Evolutionary conservation across 192 early-diverging fungal genomes (phyloP).

Genomic region (Coemansia sp.): DNA sequence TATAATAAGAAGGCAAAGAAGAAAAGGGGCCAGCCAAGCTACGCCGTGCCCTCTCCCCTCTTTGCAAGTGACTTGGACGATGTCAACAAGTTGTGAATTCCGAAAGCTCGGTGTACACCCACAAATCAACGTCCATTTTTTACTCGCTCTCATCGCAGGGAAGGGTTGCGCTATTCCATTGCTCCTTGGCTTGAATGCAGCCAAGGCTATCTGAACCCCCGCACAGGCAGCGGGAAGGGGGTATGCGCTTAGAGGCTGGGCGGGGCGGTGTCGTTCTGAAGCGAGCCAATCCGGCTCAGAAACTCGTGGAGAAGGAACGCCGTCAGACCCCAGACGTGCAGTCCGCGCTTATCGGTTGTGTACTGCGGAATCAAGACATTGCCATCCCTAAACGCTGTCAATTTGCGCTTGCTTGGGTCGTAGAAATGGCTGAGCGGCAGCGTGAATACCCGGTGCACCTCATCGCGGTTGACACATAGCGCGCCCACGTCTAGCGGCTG

Average conservation of each 20-base stretch:
- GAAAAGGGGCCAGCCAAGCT: background rate
- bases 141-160: too few species aligned
- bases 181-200: background rate
- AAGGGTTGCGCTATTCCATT: too few species aligned
- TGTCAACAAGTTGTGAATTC: background rate
- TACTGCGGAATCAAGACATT: constrained; percentile 61
- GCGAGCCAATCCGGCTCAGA: constrained; percentile 19
- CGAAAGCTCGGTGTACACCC: background rate
- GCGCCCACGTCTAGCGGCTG: constrained; percentile 42
- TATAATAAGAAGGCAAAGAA: constrained; percentile 5
- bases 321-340: constrained; percentile 78
- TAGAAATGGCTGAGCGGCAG: constrained; percentile 67
- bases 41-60: background rate
- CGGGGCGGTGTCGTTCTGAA: constrained; percentile 6
- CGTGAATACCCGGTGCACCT: constrained; percentile 69
- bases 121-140: too few species aligned
- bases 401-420: constrained; percentile 36
- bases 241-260: background rate
- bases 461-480: constrained; percentile 59
- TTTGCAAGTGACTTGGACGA: background rate
- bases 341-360: constrained; percentile 50
- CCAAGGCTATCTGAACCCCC: background rate
- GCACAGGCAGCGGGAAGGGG: background rate
- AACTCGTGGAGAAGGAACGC: constrained; percentile 71
- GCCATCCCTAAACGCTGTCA: constrained; percentile 57